Evolutionary conservation across 139 green algal genomes (phyloP).

Genomic region (Chloropicon primus): DNA sequence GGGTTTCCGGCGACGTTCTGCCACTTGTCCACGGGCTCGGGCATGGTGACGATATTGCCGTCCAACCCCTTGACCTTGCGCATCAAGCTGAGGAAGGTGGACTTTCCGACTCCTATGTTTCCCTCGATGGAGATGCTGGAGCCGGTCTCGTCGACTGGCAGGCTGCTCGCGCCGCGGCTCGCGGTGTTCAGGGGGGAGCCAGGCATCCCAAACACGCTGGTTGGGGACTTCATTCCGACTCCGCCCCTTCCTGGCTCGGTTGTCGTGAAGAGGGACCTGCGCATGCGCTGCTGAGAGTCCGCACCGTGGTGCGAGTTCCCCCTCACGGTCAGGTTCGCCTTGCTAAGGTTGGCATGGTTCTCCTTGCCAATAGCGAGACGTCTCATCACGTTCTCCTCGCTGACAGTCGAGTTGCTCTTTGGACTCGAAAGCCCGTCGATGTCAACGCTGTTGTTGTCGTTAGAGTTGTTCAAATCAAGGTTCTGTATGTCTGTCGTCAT

Average conservation of each 20-base stretch:
- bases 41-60: slow-evolving; percentile 65
- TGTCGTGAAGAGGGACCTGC: neutral
- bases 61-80: slow-evolving; percentile 24
- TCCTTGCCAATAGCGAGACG: neutral
- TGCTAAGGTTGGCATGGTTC: neutral
- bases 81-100: slow-evolving; percentile 70
- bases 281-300: too few species aligned
- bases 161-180: neutral
- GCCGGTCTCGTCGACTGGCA: neutral
- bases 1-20: slow-evolving; percentile 38
- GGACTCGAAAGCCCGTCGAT: neutral
- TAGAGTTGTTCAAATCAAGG: neutral
- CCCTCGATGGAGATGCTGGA: slow-evolving; percentile 76
- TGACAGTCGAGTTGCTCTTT: neutral
- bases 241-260: neutral
- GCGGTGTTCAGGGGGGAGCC: neutral
- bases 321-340: neutral
- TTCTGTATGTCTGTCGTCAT: neutral
- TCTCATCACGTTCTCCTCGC: neutral
- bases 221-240: neutral
- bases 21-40: slow-evolving; percentile 88
- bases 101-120: slow-evolving; percentile 93
- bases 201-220: neutral
- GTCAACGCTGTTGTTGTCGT: neutral
- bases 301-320: too few species aligned